Percentiles rank a stretch among this genome's conserved stretches.
Conservation (phyloP, 2,329 filamentous ascomycete genomes). For the Penicillium sp. region DNA sequence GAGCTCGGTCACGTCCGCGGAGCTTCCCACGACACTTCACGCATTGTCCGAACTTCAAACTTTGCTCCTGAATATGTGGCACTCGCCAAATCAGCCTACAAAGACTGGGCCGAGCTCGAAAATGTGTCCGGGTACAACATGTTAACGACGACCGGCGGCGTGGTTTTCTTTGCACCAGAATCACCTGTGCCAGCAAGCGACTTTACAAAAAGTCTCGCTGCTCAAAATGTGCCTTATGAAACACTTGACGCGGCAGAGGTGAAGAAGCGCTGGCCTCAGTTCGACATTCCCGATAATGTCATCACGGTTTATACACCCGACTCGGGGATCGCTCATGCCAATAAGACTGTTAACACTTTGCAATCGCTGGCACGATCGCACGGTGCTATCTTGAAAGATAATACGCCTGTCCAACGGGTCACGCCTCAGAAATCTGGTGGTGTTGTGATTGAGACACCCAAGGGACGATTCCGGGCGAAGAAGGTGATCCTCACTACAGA, state of each 20-base stretch:
- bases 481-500: constrained; percentile 29
- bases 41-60: constrained; percentile 31
- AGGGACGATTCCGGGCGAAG: constrained; percentile 16
- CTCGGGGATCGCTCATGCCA: constrained; percentile 28
- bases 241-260: constrained; percentile 23
- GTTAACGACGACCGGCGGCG: constrained; percentile 27
- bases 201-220: constrained; percentile 20
- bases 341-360: constrained; percentile 24
- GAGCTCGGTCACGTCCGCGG: constrained; percentile 31
- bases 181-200: constrained; percentile 9
- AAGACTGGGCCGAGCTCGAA: constrained; percentile 31
- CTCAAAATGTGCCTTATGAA: constrained; percentile 24
- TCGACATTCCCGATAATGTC: constrained; percentile 22
- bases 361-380: constrained; percentile 22
- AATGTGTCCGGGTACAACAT: constrained; percentile 19
- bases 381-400: constrained; percentile 26
- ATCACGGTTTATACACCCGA: constrained; percentile 27
- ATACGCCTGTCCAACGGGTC: constrained; percentile 21
- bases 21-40: constrained; percentile 32
- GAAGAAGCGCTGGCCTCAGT: constrained; percentile 26
- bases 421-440: constrained; percentile 12
- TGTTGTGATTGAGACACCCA: constrained; percentile 25
- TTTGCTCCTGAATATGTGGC: constrained; percentile 31
- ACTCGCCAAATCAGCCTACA: constrained; percentile 46
- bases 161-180: constrained; percentile 24